Evolutionary conservation across 371 early-diverging fungal genomes (phyloP), one percentile per base, ranked within the genome.

Genomic region (Quaeritorhiza haematococci): DNA sequence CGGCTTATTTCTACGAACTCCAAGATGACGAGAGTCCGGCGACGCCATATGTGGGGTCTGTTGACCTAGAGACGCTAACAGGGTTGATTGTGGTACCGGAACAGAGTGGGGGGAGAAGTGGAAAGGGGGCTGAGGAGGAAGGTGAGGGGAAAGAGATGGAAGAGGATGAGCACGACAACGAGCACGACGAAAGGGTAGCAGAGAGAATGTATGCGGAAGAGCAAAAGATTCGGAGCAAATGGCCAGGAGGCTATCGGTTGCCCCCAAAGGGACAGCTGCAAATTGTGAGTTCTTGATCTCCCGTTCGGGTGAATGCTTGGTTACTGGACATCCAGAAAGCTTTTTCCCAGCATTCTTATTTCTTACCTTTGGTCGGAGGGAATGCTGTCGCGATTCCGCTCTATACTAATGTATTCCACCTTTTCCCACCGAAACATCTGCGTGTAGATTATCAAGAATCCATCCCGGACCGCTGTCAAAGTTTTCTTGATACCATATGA

Each of bases 401-500:
- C n/a, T n/a, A n/a, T n/a, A n/a, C n/a, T n/a, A n/a, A n/a, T n/a
- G n/a, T n/a, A n/a, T n/a, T n/a, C n/a, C n/a, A n/a, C n/a, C n/a
- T n/a, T n/a, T n/a, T n/a, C n/a, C n/a, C n/a, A n/a, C n/a, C n/a
- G n/a, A n/a, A n/a, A n/a, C 17, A 52, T 41, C 49, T 34, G 32
- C 55, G 17, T 59, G 13, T 48, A 76, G 74, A 56, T 89, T 30
- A 84, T 92, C 67, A 87, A 88, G 66, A 92, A 92, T 56, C 86
- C 87, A 1, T 76, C 82, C 67, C 80, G 81, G 49, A 87, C 90
- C 0, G 89, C 85, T 0, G 84, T 90, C 50, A 90, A 92, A 61
- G 64, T 91, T 0, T 91, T 89, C 56, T 55, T 91, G 33, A 71
- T 92, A 1, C 91, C 90, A 0, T 92, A 91, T 61, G 88, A 92